Evolutionary conservation across 331 rosid genomes (phyloP).

Genomic region (Acacia pycnantha): DNA sequence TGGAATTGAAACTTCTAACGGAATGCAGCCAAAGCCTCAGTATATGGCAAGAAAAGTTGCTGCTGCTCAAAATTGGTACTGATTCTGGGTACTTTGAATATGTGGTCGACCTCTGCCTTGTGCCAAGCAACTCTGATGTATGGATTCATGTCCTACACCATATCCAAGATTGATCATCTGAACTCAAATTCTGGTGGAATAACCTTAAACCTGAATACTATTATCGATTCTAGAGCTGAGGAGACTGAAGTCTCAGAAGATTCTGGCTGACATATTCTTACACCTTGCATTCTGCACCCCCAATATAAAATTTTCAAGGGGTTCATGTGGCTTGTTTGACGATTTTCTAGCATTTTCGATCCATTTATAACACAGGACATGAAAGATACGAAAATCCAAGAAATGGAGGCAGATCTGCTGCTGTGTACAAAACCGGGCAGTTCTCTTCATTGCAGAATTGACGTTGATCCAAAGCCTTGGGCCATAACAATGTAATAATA

Average conservation of each 20-base stretch:
- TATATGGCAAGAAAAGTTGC: slow-evolving; percentile 91
- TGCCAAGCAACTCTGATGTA: slow-evolving; percentile 18
- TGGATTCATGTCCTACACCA: slow-evolving; percentile 31
- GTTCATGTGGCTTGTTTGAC: slow-evolving; percentile 27
- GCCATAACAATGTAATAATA: slow-evolving; percentile 14
- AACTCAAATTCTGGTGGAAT: slow-evolving; percentile 15
- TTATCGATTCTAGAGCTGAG: slow-evolving; percentile 14
- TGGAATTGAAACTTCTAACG: slow-evolving; percentile 73
- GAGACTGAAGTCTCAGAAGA: slow-evolving; percentile 28
- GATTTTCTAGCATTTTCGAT: slow-evolving; percentile 29
- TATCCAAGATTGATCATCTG: slow-evolving; percentile 28
- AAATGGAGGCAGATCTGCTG: slow-evolving; percentile 11
- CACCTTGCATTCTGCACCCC: slow-evolving; percentile 9
- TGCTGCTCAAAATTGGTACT: slow-evolving; percentile 95
- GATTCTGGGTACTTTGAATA: slow-evolving; percentile 33
- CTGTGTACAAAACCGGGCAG: neutral
- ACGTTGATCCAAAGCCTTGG: slow-evolving; percentile 14
- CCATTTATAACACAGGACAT: slow-evolving; percentile 28
- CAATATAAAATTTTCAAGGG: neutral
- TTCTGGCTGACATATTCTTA: neutral
- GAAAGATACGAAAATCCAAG: slow-evolving; percentile 28
- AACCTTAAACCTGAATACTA: slow-evolving; percentile 7
- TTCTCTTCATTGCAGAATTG: slow-evolving; percentile 24
- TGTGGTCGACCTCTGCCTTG: slow-evolving; percentile 20
- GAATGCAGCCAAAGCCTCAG: slow-evolving; percentile 86